These are phyloP conservation scores for Hyaloperonospora brassicae DNA, from an alignment of 352 stramenopile species.

Conservation along the genomic window DNA sequence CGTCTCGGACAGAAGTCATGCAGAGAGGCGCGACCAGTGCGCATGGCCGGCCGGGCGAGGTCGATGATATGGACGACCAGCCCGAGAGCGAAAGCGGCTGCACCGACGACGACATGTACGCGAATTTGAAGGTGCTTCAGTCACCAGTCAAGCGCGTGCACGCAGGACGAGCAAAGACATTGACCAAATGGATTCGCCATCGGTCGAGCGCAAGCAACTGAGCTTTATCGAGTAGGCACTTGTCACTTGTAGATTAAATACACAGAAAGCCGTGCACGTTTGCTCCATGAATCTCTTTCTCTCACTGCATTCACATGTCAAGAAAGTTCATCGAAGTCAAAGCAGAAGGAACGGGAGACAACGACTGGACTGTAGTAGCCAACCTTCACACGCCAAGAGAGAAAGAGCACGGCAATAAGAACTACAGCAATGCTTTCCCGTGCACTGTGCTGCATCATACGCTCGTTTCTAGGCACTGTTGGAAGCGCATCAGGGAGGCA, in stretches of 20 bases:
- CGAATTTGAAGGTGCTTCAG: constrained; percentile 7
- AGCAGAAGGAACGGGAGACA: not conserved
- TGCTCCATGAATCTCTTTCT: too few relatives aligned
- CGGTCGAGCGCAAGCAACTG: not conserved
- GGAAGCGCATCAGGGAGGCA: constrained; percentile 3
- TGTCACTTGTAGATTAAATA: constrained; percentile 10
- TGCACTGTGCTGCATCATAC: constrained; percentile 7
- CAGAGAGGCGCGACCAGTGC: too few relatives aligned
- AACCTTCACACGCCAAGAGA: not conserved
- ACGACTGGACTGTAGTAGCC: not conserved
- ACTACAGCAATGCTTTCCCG: not conserved
- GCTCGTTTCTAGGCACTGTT: constrained; percentile 1
- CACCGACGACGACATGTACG: constrained; percentile 5
- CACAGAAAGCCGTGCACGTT: not conserved
- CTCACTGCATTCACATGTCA: not conserved
- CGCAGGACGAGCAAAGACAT: not conserved
- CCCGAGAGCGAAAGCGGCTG: constrained; percentile 9
- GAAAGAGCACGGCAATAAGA: constrained; percentile 3
- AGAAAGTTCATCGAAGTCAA: constrained; percentile 6
- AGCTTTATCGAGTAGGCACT: not conserved
- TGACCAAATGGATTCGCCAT: too few relatives aligned
- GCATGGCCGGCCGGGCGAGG: not conserved
- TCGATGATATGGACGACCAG: constrained; percentile 6
- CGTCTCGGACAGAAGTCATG: constrained; percentile 7
- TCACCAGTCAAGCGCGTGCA: constrained; percentile 3